Evolutionary conservation across 306 rosid species (phyloP).

Genomic region (Cucurbita moschata): DNA sequence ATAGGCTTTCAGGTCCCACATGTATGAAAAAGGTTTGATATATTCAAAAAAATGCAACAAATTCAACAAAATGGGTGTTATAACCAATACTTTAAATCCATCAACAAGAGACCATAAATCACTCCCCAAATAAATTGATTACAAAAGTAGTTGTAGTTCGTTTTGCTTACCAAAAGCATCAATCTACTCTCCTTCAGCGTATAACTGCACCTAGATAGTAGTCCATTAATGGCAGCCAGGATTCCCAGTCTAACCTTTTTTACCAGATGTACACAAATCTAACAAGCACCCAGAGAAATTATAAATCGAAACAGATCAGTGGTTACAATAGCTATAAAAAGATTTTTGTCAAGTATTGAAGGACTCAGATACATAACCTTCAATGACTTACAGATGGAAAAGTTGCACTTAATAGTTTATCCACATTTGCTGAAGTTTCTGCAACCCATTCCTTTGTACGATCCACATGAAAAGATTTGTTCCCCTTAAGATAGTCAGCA

Average conservation of each 20-base stretch:
- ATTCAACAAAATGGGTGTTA: background rate
- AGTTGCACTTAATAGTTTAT: conserved; percentile 53
- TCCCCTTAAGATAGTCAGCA: conserved; percentile 22
- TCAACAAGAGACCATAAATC: background rate
- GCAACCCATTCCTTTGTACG: conserved; percentile 78
- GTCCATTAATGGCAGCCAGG: conserved; percentile 54
- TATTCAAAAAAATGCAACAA: background rate
- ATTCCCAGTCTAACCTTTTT: conserved; percentile 77
- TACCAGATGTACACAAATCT: conserved; percentile 79
- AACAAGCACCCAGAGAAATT: conserved; percentile 23
- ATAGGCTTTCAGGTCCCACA: background rate
- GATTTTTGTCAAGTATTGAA: conserved; percentile 6
- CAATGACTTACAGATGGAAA: conserved; percentile 61
- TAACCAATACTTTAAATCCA: background rate
- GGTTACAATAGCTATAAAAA: background rate
- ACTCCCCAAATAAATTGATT: conserved; percentile 12
- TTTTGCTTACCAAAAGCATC: conserved; percentile 81
- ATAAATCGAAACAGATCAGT: background rate
- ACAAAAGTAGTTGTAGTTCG: background rate
- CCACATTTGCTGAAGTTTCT: conserved; percentile 46
- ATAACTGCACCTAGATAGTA: conserved; percentile 47
- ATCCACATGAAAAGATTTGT: conserved; percentile 47
- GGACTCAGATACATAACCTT: background rate
- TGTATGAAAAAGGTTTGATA: background rate
- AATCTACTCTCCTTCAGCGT: conserved; percentile 54